Conservation (phyloP, 768 basidiomycete genomes). For the Nidularia sp. region DNA sequence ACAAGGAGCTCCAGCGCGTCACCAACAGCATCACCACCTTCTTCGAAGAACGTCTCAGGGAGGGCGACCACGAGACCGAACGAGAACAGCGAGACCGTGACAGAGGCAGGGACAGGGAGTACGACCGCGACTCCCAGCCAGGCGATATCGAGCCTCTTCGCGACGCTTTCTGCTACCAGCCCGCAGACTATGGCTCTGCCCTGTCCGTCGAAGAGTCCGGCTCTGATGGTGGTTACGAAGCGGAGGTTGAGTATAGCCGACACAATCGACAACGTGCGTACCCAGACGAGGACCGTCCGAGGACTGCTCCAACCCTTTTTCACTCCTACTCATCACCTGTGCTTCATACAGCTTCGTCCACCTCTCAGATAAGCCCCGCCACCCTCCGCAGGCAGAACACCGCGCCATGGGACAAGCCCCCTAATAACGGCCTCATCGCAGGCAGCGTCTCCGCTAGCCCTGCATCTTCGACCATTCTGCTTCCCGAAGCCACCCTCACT, state of each 20-base stretch:
- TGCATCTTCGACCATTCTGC: slow-evolving; percentile 50
- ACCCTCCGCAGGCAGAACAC: slow-evolving; percentile 64
- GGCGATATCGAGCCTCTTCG: slow-evolving; percentile 54
- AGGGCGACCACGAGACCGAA: slow-evolving; percentile 69
- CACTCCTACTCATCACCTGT: slow-evolving; percentile 53
- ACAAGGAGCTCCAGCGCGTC: slow-evolving; percentile 92
- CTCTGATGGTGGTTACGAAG: slow-evolving; percentile 82
- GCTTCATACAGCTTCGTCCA: slow-evolving; percentile 61
- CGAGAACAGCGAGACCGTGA: slow-evolving; percentile 57
- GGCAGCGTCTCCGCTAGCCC: slow-evolving; percentile 57
- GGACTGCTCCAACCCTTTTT: slow-evolving; percentile 37
- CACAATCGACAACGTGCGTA: slow-evolving; percentile 78
- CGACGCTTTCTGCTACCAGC: slow-evolving; percentile 58
- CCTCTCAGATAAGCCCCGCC: slow-evolving; percentile 62
- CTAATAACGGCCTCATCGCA: slow-evolving; percentile 52
- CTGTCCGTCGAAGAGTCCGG: slow-evolving; percentile 68
- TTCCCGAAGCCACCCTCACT: slow-evolving; percentile 63
- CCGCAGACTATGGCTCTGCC: slow-evolving; percentile 50
- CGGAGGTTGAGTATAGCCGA: slow-evolving; percentile 61
- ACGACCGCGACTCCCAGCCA: slow-evolving; percentile 54
- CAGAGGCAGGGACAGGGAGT: slow-evolving; percentile 33
- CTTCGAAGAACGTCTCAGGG: slow-evolving; percentile 87
- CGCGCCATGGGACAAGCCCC: slow-evolving; percentile 63
- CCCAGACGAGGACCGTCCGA: slow-evolving; percentile 34
- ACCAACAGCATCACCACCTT: slow-evolving; percentile 92